A percentile compares a stretch with the other conserved stretches of the same genome.
These are phyloP conservation scores for Pinus taeda DNA, from an alignment of 75 land plant genomes.

Conservation along the genomic window DNA sequence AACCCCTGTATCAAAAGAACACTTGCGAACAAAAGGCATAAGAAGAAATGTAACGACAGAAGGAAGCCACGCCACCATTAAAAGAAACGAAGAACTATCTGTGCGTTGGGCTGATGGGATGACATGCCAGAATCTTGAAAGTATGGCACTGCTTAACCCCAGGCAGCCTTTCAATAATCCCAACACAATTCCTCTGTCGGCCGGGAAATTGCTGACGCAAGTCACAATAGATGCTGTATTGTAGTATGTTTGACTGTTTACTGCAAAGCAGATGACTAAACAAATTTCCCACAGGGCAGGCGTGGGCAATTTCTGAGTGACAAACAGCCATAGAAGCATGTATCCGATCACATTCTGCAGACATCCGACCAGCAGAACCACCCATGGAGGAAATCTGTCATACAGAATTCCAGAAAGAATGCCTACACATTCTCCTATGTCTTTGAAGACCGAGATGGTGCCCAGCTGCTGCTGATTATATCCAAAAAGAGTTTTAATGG, in stretches of 20 bases:
- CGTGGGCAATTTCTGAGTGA: not conserved
- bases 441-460: conserved; percentile 28
- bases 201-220: conserved; percentile 28
- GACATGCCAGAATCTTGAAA: conserved; percentile 17
- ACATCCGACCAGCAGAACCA: conserved; percentile 19
- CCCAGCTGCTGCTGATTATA: conserved; percentile 23
- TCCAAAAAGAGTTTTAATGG: conserved; percentile 15
- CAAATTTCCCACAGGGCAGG: conserved; percentile 34
- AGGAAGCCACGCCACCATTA: conserved; percentile 19
- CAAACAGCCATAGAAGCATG: conserved; percentile 17
- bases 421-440: conserved; percentile 22
- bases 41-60: conserved; percentile 11
- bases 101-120: not conserved
- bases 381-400: conserved; percentile 22
- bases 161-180: conserved; percentile 30
- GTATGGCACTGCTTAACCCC: conserved; percentile 36
- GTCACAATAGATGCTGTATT: conserved; percentile 28
- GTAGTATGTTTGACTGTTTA: conserved; percentile 19
- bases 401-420: conserved; percentile 20
- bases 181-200: conserved; percentile 22
- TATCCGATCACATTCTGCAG: conserved; percentile 17
- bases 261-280: conserved; percentile 18
- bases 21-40: conserved; percentile 8
- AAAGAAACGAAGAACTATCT: conserved; percentile 21
- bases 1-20: too few species aligned